phyloP scores from a whole-genome alignment of 805 yeast species.

The Pichia heedii region DNA sequence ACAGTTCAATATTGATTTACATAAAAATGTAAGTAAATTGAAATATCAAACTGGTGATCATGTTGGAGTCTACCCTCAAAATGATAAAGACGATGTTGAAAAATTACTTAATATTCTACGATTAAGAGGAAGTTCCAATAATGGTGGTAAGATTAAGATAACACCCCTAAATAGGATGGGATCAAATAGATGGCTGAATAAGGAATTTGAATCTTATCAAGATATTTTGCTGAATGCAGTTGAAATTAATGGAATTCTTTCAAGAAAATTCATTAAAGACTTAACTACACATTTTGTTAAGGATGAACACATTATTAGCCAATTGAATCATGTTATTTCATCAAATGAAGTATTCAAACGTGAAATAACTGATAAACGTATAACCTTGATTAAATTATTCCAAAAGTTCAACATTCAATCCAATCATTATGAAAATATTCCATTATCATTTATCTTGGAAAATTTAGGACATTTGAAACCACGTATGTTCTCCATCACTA shows the following conservation, averaged over 20 bases:
- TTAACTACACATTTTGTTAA: slow-evolving; percentile 3
- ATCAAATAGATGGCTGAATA: slow-evolving; percentile 36
- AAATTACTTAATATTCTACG: slow-evolving; percentile 54
- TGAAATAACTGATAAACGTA: slow-evolving; percentile 46
- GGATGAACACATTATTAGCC: slow-evolving; percentile 17
- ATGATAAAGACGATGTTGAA: slow-evolving; percentile 56
- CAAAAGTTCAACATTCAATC: slow-evolving; percentile 43
- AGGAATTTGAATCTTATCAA: slow-evolving; percentile 43
- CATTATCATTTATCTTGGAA: slow-evolving; percentile 76
- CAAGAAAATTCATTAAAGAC: slow-evolving; percentile 58
- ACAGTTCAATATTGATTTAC: slow-evolving; percentile 59
- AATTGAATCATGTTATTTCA: background rate
- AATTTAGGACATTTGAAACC: slow-evolving; percentile 71
- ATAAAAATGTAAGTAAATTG: slow-evolving; percentile 55
- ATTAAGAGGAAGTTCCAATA: slow-evolving; percentile 28
- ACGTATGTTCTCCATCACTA: slow-evolving; percentile 87
- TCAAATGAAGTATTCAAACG: slow-evolving; percentile 44
- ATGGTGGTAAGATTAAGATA: slow-evolving; percentile 42
- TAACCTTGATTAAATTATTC: slow-evolving; percentile 64
- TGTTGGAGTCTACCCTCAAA: slow-evolving; percentile 83
- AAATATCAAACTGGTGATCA: slow-evolving; percentile 91
- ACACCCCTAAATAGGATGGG: slow-evolving; percentile 54
- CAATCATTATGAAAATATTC: slow-evolving; percentile 57
- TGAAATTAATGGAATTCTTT: slow-evolving; percentile 79
- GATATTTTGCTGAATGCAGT: slow-evolving; percentile 70